These are phyloP conservation scores for Cladosporium sp. DNA, from an alignment of 2,329 filamentous ascomycete species.

Conservation along the genomic window DNA sequence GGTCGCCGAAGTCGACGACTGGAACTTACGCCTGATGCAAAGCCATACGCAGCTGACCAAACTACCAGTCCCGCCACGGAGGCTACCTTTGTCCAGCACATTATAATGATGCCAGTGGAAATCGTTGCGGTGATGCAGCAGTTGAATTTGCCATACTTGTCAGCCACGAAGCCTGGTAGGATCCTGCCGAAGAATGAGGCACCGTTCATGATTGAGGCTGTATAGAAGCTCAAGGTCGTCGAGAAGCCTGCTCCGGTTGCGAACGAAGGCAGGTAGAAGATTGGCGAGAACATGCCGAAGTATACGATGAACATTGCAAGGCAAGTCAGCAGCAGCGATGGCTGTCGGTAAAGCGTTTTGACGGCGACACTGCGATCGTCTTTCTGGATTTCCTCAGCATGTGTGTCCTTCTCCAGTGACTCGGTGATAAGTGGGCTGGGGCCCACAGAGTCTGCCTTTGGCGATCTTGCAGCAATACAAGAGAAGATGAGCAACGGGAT, in stretches of 20 bases:
- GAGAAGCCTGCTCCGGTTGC: constrained; percentile 25
- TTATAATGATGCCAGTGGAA: constrained; percentile 33
- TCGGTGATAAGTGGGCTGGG: not conserved
- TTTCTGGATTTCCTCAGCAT: not conserved
- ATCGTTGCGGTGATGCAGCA: constrained; percentile 35
- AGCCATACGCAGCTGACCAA: constrained; percentile 39
- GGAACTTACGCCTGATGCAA: constrained; percentile 40
- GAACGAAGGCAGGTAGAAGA: constrained; percentile 39
- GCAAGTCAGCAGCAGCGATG: constrained; percentile 16
- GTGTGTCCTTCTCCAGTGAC: not conserved
- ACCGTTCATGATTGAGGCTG: constrained; percentile 39
- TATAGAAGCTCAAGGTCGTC: constrained; percentile 24
- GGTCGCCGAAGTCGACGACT: not conserved
- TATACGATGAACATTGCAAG: constrained; percentile 29
- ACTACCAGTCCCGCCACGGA: constrained; percentile 21
- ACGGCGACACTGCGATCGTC: not conserved
- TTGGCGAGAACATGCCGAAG: constrained; percentile 31
- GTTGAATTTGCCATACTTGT: constrained; percentile 40
- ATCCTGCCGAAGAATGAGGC: constrained; percentile 39
- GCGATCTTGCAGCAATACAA: not conserved
- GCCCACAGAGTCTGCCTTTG: not conserved
- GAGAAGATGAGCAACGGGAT: constrained; percentile 36
- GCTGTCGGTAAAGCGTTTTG: not conserved
- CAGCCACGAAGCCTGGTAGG: constrained; percentile 37
- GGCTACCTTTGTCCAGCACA: constrained; percentile 29